These are phyloP conservation scores for Lotus japonicus DNA, from an alignment of 306 rosid species.

Conservation along the genomic window DNA sequence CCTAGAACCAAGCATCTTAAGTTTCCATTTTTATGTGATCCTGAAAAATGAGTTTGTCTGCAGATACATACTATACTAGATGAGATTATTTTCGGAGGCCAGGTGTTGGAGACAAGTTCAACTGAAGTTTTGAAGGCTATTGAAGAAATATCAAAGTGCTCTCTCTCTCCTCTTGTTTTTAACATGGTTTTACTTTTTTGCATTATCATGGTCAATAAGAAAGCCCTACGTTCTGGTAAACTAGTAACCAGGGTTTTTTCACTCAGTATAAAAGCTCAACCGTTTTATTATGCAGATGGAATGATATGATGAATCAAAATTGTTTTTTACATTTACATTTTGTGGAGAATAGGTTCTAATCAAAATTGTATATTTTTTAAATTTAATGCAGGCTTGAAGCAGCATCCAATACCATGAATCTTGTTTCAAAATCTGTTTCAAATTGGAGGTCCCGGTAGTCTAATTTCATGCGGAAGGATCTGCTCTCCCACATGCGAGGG, in stretches of 20 bases:
- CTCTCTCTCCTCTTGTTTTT: constrained; percentile 19
- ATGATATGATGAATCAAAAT: no score
- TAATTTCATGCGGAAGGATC: not conserved
- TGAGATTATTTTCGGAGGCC: constrained; percentile 88
- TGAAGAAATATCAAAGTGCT: constrained; percentile 79
- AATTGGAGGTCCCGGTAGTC: constrained; percentile 68
- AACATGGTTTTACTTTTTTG: not conserved
- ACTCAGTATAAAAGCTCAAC: no score
- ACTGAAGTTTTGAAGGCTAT: constrained; percentile 75
- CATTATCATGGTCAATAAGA: no score
- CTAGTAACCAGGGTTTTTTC: no score
- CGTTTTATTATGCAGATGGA: no score
- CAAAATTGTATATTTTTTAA: not conserved
- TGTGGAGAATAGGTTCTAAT: no score
- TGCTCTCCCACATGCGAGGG: not conserved
- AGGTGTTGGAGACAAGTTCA: constrained; percentile 88
- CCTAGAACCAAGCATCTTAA: not conserved
- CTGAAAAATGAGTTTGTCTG: constrained; percentile 12
- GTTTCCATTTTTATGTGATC: not conserved
- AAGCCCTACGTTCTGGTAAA: no score
- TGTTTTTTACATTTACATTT: no score
- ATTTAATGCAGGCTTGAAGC: constrained; percentile 64
- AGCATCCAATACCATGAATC: constrained; percentile 67
- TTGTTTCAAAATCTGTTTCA: constrained; percentile 81
- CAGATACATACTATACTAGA: constrained; percentile 84